Percentiles rank a stretch among this genome's conserved stretches.
These are phyloP conservation scores for Chalaropsis ovoidea DNA, from an alignment of 2,329 filamentous ascomycete genomes.

Conservation along the genomic window DNA sequence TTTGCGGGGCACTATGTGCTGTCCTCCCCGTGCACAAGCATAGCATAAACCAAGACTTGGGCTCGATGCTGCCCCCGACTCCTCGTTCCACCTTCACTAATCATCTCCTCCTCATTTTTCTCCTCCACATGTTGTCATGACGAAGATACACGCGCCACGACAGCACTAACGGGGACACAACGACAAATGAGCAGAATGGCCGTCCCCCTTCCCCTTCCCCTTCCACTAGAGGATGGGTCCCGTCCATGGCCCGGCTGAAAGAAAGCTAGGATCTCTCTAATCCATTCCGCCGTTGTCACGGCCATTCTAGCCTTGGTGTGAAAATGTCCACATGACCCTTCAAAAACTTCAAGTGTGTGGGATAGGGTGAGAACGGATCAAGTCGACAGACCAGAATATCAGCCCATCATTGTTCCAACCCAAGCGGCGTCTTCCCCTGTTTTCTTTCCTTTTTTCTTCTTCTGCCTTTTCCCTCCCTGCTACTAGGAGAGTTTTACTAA, in stretches of 20 bases:
- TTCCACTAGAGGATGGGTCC: neutral
- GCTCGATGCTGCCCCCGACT: neutral
- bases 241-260: neutral
- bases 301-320: neutral
- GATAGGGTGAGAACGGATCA: neutral
- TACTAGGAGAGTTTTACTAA: neutral
- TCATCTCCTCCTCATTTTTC: neutral
- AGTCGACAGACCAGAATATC: neutral
- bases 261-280: constrained; percentile 10
- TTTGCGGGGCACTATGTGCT: neutral
- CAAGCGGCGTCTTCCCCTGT: neutral
- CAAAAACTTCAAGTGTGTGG: constrained; percentile 3
- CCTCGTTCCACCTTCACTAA: constrained; percentile 6
- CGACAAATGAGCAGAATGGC: neutral
- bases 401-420: constrained; percentile 7
- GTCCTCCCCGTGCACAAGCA: neutral
- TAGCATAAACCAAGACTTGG: neutral
- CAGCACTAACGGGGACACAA: neutral
- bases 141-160: constrained; percentile 1
- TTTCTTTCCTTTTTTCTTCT: neutral
- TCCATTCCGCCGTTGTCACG: neutral
- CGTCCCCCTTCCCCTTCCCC: neutral
- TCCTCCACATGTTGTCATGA: constrained; percentile 11
- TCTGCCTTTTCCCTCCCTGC: neutral
- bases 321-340: constrained; percentile 12